Conservation (phyloP, 345 rosid species). For the Syzygium aromaticum region DNA sequence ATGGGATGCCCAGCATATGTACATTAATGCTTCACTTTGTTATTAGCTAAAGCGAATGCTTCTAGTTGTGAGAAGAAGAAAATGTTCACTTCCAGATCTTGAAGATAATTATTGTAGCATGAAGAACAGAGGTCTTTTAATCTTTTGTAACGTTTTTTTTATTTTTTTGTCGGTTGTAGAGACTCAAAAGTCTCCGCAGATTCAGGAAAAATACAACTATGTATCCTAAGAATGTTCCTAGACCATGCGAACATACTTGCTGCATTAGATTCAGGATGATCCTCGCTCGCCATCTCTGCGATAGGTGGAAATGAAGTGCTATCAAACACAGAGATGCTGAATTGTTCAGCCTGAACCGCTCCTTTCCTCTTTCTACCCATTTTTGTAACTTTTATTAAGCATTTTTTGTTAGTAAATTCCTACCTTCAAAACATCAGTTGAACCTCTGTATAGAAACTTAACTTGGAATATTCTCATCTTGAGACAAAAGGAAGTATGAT, state of each 20-base stretch:
- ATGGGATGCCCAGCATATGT: too few species aligned
- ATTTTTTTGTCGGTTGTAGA: too few species aligned
- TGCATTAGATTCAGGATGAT: neutral
- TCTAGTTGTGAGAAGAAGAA: too few species aligned
- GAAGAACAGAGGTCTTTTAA: too few species aligned
- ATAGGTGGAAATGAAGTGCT: neutral
- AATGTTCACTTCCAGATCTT: too few species aligned
- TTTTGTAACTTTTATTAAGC: neutral
- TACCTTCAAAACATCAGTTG: neutral
- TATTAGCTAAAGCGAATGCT: too few species aligned
- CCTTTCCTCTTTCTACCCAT: neutral
- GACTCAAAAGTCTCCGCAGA: too few species aligned
- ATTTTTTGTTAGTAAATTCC: neutral
- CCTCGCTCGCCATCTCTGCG: neutral
- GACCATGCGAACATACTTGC: neutral
- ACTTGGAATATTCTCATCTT: neutral
- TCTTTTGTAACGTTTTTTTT: too few species aligned
- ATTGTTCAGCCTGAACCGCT: too few species aligned
- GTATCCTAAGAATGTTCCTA: neutral
- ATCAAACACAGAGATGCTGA: neutral
- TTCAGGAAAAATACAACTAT: neutral
- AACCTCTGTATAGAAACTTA: neutral
- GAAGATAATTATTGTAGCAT: too few species aligned
- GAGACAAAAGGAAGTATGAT: neutral
- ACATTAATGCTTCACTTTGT: too few species aligned